Evolutionary conservation across 495 filamentous ascomycete genomes (phyloP), one percentile per base, ranked within the genome.

Genomic region (Xanthoparmelia taractica): DNA sequence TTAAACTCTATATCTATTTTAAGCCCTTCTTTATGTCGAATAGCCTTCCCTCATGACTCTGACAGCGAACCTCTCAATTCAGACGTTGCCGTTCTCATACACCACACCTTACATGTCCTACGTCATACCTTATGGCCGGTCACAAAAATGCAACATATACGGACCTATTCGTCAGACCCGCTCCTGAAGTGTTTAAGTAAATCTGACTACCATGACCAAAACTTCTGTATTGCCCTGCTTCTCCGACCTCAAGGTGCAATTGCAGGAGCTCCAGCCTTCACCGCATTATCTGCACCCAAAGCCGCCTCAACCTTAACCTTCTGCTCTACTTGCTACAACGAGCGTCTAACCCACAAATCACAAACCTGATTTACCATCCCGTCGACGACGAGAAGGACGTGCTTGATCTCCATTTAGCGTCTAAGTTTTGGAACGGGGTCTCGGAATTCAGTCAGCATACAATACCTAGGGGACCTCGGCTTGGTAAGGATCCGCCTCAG

Each of bases 151-250:
- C 20, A 12, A 58, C 43, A 64, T 64, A 34, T 64, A 59, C 6
- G 62, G 62, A 1, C 43, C 43, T 17, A 1, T 8, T 13, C 59
- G 62, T 29, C 62, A 64, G 20, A 57, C 57, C 0, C 56, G 62
- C 8, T 59, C 56, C 2, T 59, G 59, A 40, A 50, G 56, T 25
- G 56, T 59, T 1, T 41, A 41, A 37, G 36, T 64, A 27, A 48
- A 57, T 52, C n/a, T 64, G 1, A 58, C 29, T n/a, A 52, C 54
- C 0, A 10, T 27, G 13, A 59, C 47, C 2, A 59, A 41, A 25
- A 59, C 41, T 50, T 43, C 57, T n/a, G 57, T 59, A 31, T 20
- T 64, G 11, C 62, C 62, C n/a, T 64, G 62, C 38, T 64, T 56
- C 13, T 45, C 54, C 23, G 59, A 64, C 27, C 62, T 64, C 27